phyloP scores from a whole-genome alignment of 2,329 filamentous ascomycete genomes.

The Penicillium sp. region DNA sequence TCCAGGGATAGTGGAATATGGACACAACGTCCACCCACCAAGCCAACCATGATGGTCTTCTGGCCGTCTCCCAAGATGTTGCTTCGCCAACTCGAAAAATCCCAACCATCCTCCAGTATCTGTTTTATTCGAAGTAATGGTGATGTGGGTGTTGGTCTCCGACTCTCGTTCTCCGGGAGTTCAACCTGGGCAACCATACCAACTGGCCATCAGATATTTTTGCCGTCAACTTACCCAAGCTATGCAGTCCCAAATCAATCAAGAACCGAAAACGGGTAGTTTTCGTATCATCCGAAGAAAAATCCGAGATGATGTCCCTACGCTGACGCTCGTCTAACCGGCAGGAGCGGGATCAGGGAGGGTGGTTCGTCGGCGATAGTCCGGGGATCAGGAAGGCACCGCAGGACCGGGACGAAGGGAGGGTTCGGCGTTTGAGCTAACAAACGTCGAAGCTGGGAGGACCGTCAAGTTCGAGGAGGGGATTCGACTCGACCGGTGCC shows the following conservation, averaged over 20 bases:
- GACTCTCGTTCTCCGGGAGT: background rate
- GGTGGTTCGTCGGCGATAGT: conserved; percentile 30
- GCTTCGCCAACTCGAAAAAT: too few relatives aligned
- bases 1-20: too few relatives aligned
- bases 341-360: conserved; percentile 39
- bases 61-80: too few relatives aligned
- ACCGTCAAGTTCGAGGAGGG: conserved; percentile 38
- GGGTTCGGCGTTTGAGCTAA: conserved; percentile 40
- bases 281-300: conserved; percentile 20
- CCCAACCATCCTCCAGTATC: too few relatives aligned
- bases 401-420: conserved; percentile 27
- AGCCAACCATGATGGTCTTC: too few relatives aligned
- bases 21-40: too few relatives aligned
- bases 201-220: conserved; percentile 8
- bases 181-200: background rate
- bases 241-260: conserved; percentile 19
- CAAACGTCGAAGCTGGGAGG: conserved; percentile 37
- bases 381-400: conserved; percentile 32
- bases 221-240: conserved; percentile 18
- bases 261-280: conserved; percentile 14
- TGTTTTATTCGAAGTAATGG: too few relatives aligned
- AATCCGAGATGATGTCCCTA: conserved; percentile 27
- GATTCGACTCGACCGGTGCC: conserved; percentile 42
- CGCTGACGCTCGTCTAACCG: conserved; percentile 40
- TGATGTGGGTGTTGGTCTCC: too few relatives aligned